Base-by-base conservation (phyloP, 108 stramenopile genomes). In the Fragilaria radians region DNA sequence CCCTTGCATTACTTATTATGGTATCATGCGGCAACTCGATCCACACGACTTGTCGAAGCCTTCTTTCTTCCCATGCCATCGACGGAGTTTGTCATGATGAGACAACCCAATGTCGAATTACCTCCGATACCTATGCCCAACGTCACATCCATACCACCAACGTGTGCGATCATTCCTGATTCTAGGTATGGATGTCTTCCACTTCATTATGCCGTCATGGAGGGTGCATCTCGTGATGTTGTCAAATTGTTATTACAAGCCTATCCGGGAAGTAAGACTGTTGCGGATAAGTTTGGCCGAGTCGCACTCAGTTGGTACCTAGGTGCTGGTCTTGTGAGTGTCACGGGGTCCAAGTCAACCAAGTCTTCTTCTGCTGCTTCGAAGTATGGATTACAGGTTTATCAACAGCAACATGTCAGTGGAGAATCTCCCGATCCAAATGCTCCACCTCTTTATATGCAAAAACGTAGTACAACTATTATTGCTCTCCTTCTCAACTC, bases 1-100 rank as follows among this genome's bases (percentile, higher is more conserved):
- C 79, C 88, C 7, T 58, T 89, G 52, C 88, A 89, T 62, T 74
- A 76, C 61, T 54, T 76, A n/a, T 79, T 82, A 42, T 70, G 75
- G 64, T 77, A 80, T 59, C 72, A 76, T 62, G 68, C 70, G 1
- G 29, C 58, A 19, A 34, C 49, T 42, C 74, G 84, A 54, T 62
- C 76, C 5, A 34, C 60, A 1, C 63, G 66, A 22, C 28, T 84
- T 21, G 67, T 86, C 19, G 32, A 68, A 46, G 52, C 65, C 28
- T 57, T 74, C 28, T 74, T 70, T 52, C 62, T 71, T 30, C 55
- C 57, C 34, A 18, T 68, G 25, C 69, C 65, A 0, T 26, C 46
- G 21, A 34, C 57, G 34, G n/a, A 31, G 14, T 60, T 70, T 59
- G 42, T 32, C 9, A 51, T 36, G 29, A 56, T 70, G 11, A 30